These are phyloP conservation scores for Suhomyces canberraensis DNA, from an alignment of 805 yeast species.

Conservation along the genomic window DNA sequence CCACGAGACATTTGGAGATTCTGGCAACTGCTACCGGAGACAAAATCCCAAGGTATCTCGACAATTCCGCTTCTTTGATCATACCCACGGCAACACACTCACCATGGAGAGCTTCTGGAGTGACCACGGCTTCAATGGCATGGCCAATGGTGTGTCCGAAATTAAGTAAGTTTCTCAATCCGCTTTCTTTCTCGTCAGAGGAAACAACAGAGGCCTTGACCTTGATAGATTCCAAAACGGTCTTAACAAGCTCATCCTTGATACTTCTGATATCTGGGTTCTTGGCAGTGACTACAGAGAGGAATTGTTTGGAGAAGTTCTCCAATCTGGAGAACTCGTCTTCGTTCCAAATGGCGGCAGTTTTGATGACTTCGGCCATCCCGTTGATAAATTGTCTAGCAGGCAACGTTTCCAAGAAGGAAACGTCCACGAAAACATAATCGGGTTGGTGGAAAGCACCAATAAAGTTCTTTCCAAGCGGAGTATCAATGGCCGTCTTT, in stretches of 20 bases:
- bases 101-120: slow-evolving; percentile 95
- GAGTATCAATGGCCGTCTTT: slow-evolving; percentile 96
- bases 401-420: slow-evolving; percentile 84
- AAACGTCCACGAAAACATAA: slow-evolving; percentile 82
- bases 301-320: slow-evolving; percentile 63
- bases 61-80: slow-evolving; percentile 89
- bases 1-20: slow-evolving; percentile 72
- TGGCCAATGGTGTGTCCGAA: slow-evolving; percentile 98
- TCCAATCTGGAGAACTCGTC: slow-evolving; percentile 84
- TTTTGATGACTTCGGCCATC: slow-evolving; percentile 96
- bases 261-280: slow-evolving; percentile 59
- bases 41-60: slow-evolving; percentile 86
- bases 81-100: slow-evolving; percentile 99
- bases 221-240: slow-evolving; percentile 79
- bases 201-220: slow-evolving; percentile 95
- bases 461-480: slow-evolving; percentile 89
- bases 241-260: slow-evolving; percentile 67
- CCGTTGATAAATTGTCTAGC: slow-evolving; percentile 95
- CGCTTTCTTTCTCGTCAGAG: slow-evolving; percentile 92
- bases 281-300: slow-evolving; percentile 52
- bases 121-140: slow-evolving; percentile 95
- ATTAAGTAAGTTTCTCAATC: slow-evolving; percentile 84
- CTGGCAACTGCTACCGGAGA: slow-evolving; percentile 94
- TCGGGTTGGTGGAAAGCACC: slow-evolving; percentile 98
- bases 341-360: slow-evolving; percentile 98